A percentile compares a stretch with the other conserved stretches of the same genome.
Conservation (phyloP, 2,329 filamentous ascomycete genomes). For the Leptographium flavum region DNA sequence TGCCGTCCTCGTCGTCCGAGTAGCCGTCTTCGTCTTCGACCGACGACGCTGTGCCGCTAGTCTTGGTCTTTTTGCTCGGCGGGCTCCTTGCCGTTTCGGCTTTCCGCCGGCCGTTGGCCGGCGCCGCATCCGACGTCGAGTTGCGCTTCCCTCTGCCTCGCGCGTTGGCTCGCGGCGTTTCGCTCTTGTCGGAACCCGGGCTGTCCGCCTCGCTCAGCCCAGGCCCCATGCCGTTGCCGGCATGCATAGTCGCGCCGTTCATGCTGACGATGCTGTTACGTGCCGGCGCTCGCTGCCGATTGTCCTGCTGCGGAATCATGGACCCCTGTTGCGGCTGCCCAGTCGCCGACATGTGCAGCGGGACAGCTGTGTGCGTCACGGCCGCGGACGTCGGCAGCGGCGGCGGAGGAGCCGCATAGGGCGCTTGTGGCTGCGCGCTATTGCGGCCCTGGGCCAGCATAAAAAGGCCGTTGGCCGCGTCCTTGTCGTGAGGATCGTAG, state of each 20-base stretch:
- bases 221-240: constrained; percentile 23
- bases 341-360: neutral
- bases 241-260: neutral
- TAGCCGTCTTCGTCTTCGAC: constrained; percentile 15
- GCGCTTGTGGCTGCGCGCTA: constrained; percentile 36
- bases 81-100: constrained; percentile 57
- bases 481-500: constrained; percentile 82
- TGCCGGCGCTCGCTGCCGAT: neutral
- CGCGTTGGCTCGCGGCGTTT: constrained; percentile 49
- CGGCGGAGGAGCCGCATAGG: constrained; percentile 26
- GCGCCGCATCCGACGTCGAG: constrained; percentile 21
- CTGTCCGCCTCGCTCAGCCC: constrained; percentile 55
- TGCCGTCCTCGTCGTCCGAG: constrained; percentile 31
- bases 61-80: constrained; percentile 57
- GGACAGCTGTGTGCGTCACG: constrained; percentile 24
- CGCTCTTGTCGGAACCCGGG: constrained; percentile 58
- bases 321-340: neutral
- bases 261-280: neutral
- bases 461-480: constrained; percentile 87
- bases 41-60: constrained; percentile 17
- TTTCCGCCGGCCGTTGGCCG: constrained; percentile 60
- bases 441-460: constrained; percentile 65
- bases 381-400: constrained; percentile 27
- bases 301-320: neutral
- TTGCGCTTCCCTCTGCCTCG: constrained; percentile 59